Evolutionary conservation across 75 land plant species (phyloP), one percentile per base, ranked within the genome.

Genomic region (Sequoiadendron giganteum): DNA sequence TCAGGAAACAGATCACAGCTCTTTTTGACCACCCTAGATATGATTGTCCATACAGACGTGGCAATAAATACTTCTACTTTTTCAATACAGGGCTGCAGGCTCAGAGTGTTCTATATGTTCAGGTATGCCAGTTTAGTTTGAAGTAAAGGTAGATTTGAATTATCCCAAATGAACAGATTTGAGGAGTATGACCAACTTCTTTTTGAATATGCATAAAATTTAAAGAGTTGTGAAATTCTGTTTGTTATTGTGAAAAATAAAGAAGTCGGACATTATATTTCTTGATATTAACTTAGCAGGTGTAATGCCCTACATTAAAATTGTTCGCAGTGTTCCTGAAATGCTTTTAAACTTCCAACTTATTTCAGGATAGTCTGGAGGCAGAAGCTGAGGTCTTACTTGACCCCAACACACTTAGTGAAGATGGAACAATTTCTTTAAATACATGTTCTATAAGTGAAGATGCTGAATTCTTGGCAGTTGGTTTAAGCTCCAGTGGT

Each of bases 21-120:
- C 88, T 94, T 13, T 94, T 92, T 83, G 97, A 98, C 87, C 92
- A 94, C 84, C 99, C 99, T 36, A 92, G 96, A 25, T 95, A 90
- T 80, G 89, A 87, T 34, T 91, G 95, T 11, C 99, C 97, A 25
- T 95, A 89, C 85, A 95, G 89, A 88, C 93, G 93, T 36, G 99
- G 96, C 58, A 86, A 92, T 61, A 97, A 94, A 87, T 98, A 95
- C 88, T 96, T 97, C 89, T 98, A 97, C 87, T 93, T 88, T 40
- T 94, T 93, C 73, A 98, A 98, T 85, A 91, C 94, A 2, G 99
- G 99, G 5, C 93, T 98, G 36, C 99, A 98, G 83, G 92, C 99
- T 15, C 99, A 98, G 82, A 93, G 91, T 70, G 97, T 98, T 21
- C 94, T 98, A 0, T 98, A 94, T 86, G 93, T 96, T 1, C 96